A percentile compares a stretch with the other conserved stretches of the same genome.
Conservation (phyloP, 495 filamentous ascomycete species). For the Penicillium taxi region DNA sequence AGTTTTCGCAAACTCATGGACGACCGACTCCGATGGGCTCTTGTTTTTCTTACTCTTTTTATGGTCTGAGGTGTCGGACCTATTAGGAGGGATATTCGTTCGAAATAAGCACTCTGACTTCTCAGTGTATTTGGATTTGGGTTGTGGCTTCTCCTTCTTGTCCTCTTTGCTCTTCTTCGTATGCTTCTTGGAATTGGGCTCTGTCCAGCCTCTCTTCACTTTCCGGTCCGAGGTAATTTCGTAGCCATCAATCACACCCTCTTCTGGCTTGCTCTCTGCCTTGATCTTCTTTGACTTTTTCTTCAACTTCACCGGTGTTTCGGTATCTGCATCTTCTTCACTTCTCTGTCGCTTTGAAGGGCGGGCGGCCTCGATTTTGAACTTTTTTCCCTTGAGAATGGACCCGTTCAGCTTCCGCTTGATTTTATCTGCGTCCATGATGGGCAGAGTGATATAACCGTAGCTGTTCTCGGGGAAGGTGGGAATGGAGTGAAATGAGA, state of each 20-base stretch:
- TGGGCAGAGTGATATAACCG: conserved; percentile 80
- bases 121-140: conserved; percentile 70
- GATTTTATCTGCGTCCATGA: conserved; percentile 74
- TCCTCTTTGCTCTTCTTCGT: conserved; percentile 44
- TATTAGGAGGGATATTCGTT: conserved; percentile 63
- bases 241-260: conserved; percentile 60
- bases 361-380: conserved; percentile 71
- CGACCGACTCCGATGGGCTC: conserved; percentile 46
- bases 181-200: conserved; percentile 42
- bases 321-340: conserved; percentile 19
- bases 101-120: conserved; percentile 74
- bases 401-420: conserved; percentile 89
- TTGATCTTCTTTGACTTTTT: conserved; percentile 60
- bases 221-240: conserved; percentile 65
- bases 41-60: conserved; percentile 46
- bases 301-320: conserved; percentile 25
- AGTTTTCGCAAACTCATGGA: conserved; percentile 78
- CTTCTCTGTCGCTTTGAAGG: conserved; percentile 44
- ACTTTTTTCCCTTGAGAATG: conserved; percentile 75
- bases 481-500: conserved; percentile 75
- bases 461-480: conserved; percentile 85
- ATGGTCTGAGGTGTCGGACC: conserved; percentile 21
- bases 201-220: conserved; percentile 89
- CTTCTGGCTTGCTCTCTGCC: too few relatives aligned
- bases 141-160: conserved; percentile 50